These are phyloP conservation scores for Trichosanthes cucumerina DNA, from an alignment of 306 rosid species.

Conservation along the genomic window DNA sequence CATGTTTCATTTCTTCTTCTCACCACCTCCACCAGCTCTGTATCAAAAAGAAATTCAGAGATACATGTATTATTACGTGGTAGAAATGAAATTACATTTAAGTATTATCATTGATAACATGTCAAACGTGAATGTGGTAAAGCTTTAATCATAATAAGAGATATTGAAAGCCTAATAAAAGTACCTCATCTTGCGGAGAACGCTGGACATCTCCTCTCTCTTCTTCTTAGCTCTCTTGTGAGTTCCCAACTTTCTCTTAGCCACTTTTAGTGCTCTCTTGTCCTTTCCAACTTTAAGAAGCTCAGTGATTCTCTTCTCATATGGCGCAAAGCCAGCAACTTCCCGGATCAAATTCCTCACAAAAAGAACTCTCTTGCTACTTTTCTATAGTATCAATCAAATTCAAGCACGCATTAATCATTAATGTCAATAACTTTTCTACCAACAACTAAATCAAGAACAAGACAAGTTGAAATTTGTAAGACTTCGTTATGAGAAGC, in stretches of 20 bases:
- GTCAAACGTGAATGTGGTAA: not conserved
- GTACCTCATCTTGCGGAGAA: slow-evolving; percentile 84
- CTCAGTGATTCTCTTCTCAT: slow-evolving; percentile 88
- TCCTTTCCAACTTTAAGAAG: slow-evolving; percentile 93
- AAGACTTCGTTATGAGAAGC: not conserved
- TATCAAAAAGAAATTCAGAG: not conserved
- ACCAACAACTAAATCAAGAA: not conserved
- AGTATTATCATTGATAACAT: not conserved
- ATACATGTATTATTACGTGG: not conserved
- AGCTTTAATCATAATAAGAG: not conserved
- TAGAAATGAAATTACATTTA: not conserved
- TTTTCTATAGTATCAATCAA: slow-evolving; percentile 34
- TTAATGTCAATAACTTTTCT: not conserved
- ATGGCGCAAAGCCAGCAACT: slow-evolving; percentile 89
- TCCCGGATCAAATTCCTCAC: slow-evolving; percentile 68
- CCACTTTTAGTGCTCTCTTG: slow-evolving; percentile 78
- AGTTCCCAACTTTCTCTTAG: slow-evolving; percentile 82
- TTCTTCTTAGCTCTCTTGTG: slow-evolving; percentile 89
- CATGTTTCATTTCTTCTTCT: slow-evolving; percentile 57
- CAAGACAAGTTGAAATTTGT: not conserved
- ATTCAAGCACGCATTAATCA: not conserved
- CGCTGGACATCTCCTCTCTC: slow-evolving; percentile 87
- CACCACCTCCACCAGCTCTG: slow-evolving; percentile 84
- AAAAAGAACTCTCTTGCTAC: slow-evolving; percentile 71
- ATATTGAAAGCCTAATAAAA: not conserved